Percentiles rank a stretch among this genome's conserved stretches.
These are phyloP conservation scores for Santalum album DNA, from an alignment of 164 flowering plant species.

Conservation along the genomic window DNA sequence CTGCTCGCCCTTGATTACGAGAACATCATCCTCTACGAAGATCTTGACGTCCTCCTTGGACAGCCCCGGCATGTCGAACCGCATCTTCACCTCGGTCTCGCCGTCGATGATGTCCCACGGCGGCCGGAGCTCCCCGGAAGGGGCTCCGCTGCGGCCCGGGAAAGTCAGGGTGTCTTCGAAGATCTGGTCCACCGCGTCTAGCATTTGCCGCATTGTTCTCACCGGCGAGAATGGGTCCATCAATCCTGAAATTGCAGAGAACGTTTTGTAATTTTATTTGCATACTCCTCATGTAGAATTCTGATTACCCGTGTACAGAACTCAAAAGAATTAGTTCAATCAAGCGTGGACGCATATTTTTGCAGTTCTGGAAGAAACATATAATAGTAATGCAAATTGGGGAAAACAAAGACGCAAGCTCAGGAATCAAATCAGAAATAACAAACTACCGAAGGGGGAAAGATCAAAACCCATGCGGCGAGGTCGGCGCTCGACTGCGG, in stretches of 20 bases:
- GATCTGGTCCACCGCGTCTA: conserved; percentile 67
- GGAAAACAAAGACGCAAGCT: not conserved
- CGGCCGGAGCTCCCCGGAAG: conserved; percentile 25
- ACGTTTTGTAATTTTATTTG: not conserved
- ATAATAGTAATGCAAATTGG: not conserved
- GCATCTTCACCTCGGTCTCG: conserved; percentile 57
- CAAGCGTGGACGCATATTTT: no score
- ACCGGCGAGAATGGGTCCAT: conserved; percentile 60
- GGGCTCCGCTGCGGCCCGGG: conserved; percentile 17
- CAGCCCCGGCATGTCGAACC: conserved; percentile 77
- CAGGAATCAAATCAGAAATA: not conserved
- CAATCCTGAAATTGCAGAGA: conserved; percentile 21
- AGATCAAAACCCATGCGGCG: not conserved
- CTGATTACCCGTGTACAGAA: no score
- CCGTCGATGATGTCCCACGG: conserved; percentile 78
- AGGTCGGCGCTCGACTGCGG: not conserved
- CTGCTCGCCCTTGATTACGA: conserved; percentile 55
- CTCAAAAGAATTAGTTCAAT: no score
- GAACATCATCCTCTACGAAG: conserved; percentile 50
- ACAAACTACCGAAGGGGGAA: not conserved
- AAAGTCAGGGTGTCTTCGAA: conserved; percentile 46
- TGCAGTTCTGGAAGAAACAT: no score
- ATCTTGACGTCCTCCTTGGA: conserved; percentile 67
- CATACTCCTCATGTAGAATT: no score
- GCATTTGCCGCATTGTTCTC: conserved; percentile 72